Percentiles rank a stretch among this genome's conserved stretches.
Evolutionary conservation across 352 stramenopile genomes (phyloP).

Genomic region (Globisporangium spinosum): DNA sequence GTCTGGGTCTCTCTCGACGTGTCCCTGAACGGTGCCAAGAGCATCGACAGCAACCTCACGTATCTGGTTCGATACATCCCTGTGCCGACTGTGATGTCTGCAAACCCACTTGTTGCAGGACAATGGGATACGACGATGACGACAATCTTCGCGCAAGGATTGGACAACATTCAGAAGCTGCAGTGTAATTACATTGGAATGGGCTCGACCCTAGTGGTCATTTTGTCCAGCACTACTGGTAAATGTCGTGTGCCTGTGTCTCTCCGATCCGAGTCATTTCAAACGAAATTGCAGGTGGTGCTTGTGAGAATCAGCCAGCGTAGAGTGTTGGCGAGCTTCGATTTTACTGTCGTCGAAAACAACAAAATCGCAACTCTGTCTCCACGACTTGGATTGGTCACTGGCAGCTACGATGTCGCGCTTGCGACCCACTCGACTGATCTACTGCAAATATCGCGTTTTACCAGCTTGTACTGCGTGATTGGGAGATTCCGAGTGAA

Average conservation of each 20-base stretch:
- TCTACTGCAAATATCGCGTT: not conserved
- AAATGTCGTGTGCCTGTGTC: constrained; percentile 15
- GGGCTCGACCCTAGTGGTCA: constrained; percentile 8
- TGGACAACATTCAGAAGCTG: constrained; percentile 9
- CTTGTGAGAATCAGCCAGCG: not conserved
- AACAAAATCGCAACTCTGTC: constrained; percentile 3
- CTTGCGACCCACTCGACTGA: not conserved
- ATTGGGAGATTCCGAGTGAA: constrained; percentile 26
- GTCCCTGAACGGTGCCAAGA: constrained; percentile 16
- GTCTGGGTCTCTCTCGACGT: constrained; percentile 31
- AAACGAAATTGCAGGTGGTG: constrained; percentile 7
- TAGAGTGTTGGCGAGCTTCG: constrained; percentile 7
- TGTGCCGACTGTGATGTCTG: constrained; percentile 25
- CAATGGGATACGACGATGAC: constrained; percentile 20
- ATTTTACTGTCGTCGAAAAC: constrained; percentile 7
- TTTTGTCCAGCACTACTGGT: constrained; percentile 9
- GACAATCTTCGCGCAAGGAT: constrained; percentile 21
- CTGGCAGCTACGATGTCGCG: constrained; percentile 10
- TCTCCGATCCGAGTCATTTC: constrained; percentile 6
- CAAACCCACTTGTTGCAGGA: constrained; percentile 15
- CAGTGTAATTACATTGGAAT: constrained; percentile 14
- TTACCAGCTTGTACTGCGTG: constrained; percentile 25
- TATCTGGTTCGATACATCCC: constrained; percentile 32
- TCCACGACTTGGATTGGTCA: constrained; percentile 15
- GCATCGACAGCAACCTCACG: not conserved